phyloP scores from a whole-genome alignment of 1,284 basidiomycete species.

The Vanrija humicola region DNA sequence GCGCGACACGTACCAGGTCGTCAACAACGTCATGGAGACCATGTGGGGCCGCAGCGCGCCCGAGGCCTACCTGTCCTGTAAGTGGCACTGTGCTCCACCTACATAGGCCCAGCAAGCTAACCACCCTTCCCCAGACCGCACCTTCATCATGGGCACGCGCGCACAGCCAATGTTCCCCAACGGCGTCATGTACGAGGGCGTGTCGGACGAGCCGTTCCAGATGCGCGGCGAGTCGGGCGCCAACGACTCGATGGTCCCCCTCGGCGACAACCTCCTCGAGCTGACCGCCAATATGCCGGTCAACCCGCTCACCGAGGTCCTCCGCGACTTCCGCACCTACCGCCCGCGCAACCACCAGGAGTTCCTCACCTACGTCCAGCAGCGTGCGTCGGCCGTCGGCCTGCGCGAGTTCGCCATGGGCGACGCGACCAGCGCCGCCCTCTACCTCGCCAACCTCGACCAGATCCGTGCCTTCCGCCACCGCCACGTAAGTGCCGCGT shows the following conservation, averaged over 20 bases:
- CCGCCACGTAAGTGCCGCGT: constrained; percentile 15
- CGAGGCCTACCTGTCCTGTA: constrained; percentile 15
- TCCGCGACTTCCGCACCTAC: constrained; percentile 21
- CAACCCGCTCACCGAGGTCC: constrained; percentile 20
- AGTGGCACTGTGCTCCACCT: background rate
- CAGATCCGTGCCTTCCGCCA: constrained; percentile 22
- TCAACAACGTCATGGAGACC: constrained; percentile 19
- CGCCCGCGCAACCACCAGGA: constrained; percentile 20
- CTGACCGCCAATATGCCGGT: constrained; percentile 14
- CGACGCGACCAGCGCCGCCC: constrained; percentile 12
- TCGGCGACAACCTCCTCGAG: constrained; percentile 24
- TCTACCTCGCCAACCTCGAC: constrained; percentile 19
- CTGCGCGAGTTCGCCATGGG: constrained; percentile 14
- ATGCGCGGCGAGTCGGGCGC: constrained; percentile 21
- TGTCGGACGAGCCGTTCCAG: constrained; percentile 18
- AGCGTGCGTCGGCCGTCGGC: constrained; percentile 13
- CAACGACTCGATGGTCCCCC: constrained; percentile 22
- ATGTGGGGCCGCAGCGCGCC: constrained; percentile 23
- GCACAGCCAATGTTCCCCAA: constrained; percentile 21
- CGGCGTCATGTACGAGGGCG: constrained; percentile 20
- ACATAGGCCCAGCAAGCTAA: background rate
- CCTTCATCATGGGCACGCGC: constrained; percentile 12
- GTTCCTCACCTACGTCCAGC: constrained; percentile 19
- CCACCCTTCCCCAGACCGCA: background rate
- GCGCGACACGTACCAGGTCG: constrained; percentile 10